Percentiles rank a stretch among this genome's conserved stretches.
These are phyloP conservation scores for Phellopilus nigrolimitatus DNA, from an alignment of 1,284 basidiomycete genomes.

Conservation along the genomic window DNA sequence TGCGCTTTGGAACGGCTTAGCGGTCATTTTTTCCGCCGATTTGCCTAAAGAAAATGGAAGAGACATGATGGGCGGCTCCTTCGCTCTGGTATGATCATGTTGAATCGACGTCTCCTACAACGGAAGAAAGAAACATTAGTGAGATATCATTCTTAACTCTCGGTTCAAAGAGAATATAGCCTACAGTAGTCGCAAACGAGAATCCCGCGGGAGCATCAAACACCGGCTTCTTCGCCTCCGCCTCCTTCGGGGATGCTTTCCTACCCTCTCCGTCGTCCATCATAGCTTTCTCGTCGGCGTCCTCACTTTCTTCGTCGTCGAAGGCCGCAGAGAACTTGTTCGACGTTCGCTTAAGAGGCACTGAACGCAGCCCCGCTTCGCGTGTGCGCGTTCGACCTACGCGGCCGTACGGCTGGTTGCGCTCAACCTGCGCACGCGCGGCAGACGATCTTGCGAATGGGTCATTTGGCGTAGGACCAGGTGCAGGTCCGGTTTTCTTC, in stretches of 20 bases:
- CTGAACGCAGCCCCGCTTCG: conserved; percentile 36
- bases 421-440: conserved; percentile 24
- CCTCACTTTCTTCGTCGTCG: conserved; percentile 40
- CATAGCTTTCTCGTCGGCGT: conserved; percentile 34
- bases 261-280: neutral
- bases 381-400: conserved; percentile 54
- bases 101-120: conserved; percentile 25
- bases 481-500: neutral
- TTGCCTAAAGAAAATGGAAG: conserved; percentile 19
- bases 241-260: conserved; percentile 34
- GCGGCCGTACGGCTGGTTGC: conserved; percentile 50
- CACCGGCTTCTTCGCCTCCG: conserved; percentile 47
- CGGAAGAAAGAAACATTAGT: conserved; percentile 9
- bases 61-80: conserved; percentile 19
- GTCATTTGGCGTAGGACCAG: neutral
- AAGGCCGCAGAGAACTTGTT: conserved; percentile 63
- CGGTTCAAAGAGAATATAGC: conserved; percentile 26
- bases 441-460: conserved; percentile 24
- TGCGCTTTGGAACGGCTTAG: too few species aligned
- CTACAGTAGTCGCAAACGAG: conserved; percentile 59
- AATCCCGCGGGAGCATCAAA: conserved; percentile 63
- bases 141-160: neutral
- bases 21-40: neutral
- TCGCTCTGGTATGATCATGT: conserved; percentile 24
- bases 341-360: conserved; percentile 39